Evolutionary conservation across 352 stramenopile genomes (phyloP), one percentile per base, ranked within the genome.

Genomic region (Globisporangium cederbergense): DNA sequence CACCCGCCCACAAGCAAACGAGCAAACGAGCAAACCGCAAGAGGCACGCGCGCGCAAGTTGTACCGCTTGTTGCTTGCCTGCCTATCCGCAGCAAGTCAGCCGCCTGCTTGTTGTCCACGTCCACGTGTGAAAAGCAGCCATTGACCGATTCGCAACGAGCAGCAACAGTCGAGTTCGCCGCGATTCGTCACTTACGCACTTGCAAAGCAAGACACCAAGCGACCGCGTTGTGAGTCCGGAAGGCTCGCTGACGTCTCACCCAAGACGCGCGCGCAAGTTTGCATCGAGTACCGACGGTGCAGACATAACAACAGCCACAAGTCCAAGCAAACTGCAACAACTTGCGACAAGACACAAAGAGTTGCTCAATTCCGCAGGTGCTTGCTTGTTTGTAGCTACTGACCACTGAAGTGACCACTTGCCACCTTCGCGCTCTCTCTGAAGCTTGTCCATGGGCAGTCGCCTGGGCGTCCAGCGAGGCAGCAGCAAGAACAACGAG

Each of bases 381-480:
- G 22, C 14, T 47, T n/a, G 6, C 18, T 22, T 36, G 32, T 36
- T 13, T 20, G 42, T 47, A 22, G 42, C 42, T 22, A 5, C 42
- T 47, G 42, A 22, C 42, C 42, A 47, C 42, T 47, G 13, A 20
- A 42, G 36, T 42, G 36, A 16, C 11, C 47, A 28, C 9, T 46
- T 32, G 32, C 52, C 16, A 42, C 36, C 36, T 20, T 10, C 47
- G 25, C 28, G 28, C 50, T 56, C 50, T 42, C 50, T 56, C 54
- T 60, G 54, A 60, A 56, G 42, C 49, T 28, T 16, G n/a, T 6
- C 22, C 54, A 63, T 63, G 58, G 58, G 58, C 42, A 63, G 58
- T 28, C 25, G 28, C 5, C 43, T 63, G 34, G 58, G 42, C 43
- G 58, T 63, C 32, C 58, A 63, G 30, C 16, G 25, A 20, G 40